phyloP scores from a whole-genome alignment of 2,329 filamentous ascomycete species.

The Basipetospora chlamydospora region DNA sequence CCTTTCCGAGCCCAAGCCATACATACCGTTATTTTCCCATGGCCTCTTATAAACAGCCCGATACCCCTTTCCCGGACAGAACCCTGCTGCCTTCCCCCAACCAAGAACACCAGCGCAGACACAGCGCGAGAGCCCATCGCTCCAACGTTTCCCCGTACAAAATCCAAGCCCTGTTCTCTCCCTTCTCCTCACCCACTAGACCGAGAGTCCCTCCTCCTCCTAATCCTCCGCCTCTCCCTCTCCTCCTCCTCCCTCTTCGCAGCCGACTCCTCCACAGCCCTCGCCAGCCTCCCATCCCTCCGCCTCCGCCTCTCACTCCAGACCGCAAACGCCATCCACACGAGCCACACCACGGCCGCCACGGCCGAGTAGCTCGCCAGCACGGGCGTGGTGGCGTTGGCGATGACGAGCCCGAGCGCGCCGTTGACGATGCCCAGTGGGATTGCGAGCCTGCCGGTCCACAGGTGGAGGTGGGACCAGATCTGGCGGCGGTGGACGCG shows the following conservation, averaged over 20 bases:
- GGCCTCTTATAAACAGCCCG: too few species aligned
- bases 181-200: neutral
- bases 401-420: constrained; percentile 25
- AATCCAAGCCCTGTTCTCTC: neutral
- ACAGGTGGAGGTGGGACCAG: constrained; percentile 28
- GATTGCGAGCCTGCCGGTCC: constrained; percentile 24
- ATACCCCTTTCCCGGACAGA: too few species aligned
- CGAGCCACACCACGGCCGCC: constrained; percentile 19
- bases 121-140: too few species aligned
- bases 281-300: too few species aligned
- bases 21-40: too few species aligned
- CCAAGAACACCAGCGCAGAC: too few species aligned
- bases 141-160: too few species aligned
- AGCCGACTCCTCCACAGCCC: neutral
- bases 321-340: constrained; percentile 22
- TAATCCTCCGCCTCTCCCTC: too few species aligned
- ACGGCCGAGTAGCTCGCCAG: constrained; percentile 24
- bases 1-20: too few species aligned
- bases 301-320: constrained; percentile 14
- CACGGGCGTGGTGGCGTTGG: constrained; percentile 13
- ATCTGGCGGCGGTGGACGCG: constrained; percentile 19
- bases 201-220: too few species aligned
- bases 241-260: neutral
- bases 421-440: constrained; percentile 30
- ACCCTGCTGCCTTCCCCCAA: too few species aligned